Base-by-base conservation (phyloP, 23 red algal genomes). In the Gracilaria caudata region DNA sequence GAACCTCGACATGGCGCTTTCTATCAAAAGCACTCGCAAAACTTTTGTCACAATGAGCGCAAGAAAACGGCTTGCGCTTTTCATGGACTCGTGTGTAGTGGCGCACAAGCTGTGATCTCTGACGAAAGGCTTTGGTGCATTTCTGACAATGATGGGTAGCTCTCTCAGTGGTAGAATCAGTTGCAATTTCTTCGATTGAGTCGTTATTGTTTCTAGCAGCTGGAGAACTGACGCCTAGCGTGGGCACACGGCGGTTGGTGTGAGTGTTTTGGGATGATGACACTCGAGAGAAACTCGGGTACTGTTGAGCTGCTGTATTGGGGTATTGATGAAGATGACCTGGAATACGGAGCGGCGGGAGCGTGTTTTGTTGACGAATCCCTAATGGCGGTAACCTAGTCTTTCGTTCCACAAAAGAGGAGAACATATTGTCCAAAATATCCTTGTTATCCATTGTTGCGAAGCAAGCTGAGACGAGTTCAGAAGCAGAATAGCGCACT, bases 31-130 rank as follows among this genome's bases (percentile, higher is more conserved):
- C 77, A 33, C 51, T 59, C 14, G 87, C 87, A 86, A 94, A 94
- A 3, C 77, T 45, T 39, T 79, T 81, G 55, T 84, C 86, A 58
- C 92, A 94, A 49, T 94, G 92, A 10, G 82, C 51, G 46, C 92
- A 94, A 20, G 66, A 60, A 55, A 87, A 94, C 24, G 92, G 92
- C 66, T 84, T 81, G 34, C 70, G 68, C 75, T 80, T 77, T 51
- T 94, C 92, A 68, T 94, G 92, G 19, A 87, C 92, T n/a, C 79
- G 20, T 26, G 58, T n/a, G 35, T 89, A 86, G 84, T 94, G 92
- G 7, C 79, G 68, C 26, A 55, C 70, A 34, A 91, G 57, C 47
- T 91, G 87, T 14, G 60, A 71, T 47, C 87, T 56, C 63, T 91
- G 87, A 29, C 78, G 77, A 76, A 91, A 91, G 3, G 78, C 65